Evolutionary conservation across 306 rosid species (phyloP).

Genomic region (Cicer cuneatum): DNA sequence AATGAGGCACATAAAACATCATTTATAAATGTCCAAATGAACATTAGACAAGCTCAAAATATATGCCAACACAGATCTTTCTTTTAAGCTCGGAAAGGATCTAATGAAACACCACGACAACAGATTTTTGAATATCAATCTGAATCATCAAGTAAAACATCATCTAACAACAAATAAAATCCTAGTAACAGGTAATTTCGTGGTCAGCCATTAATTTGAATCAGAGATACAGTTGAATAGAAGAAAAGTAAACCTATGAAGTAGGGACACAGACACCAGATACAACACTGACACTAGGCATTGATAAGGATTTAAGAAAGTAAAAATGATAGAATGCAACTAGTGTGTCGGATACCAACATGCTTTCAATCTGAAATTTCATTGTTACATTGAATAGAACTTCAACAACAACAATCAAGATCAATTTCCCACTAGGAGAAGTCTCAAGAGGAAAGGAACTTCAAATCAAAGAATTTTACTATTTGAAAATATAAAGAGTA

Average conservation of each 20-base stretch:
- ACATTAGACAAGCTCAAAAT: constrained; percentile 13
- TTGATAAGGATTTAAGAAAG: too few relatives aligned
- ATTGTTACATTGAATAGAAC: neutral
- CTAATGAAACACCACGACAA: constrained; percentile 15
- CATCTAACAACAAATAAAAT: neutral
- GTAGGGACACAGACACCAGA: too few relatives aligned
- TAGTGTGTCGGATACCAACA: too few relatives aligned
- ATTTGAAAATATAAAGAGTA: too few relatives aligned
- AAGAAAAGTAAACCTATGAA: neutral
- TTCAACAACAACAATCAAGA: neutral
- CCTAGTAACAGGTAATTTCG: neutral
- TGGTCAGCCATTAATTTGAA: constrained; percentile 23
- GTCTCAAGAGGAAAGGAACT: too few relatives aligned
- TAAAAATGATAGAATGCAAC: neutral
- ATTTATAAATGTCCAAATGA: constrained; percentile 15
- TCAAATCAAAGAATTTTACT: too few relatives aligned
- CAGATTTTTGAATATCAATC: constrained; percentile 28
- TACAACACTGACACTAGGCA: too few relatives aligned
- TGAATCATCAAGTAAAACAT: constrained; percentile 12
- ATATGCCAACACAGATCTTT: constrained; percentile 28
- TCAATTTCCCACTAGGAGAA: neutral
- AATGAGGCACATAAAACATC: constrained; percentile 5
- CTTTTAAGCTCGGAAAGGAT: constrained; percentile 7
- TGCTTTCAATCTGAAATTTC: too few relatives aligned
- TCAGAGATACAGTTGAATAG: constrained; percentile 23